phyloP scores from a whole-genome alignment of 2,329 filamentous ascomycete species.

The Coleophoma crateriformis region DNA sequence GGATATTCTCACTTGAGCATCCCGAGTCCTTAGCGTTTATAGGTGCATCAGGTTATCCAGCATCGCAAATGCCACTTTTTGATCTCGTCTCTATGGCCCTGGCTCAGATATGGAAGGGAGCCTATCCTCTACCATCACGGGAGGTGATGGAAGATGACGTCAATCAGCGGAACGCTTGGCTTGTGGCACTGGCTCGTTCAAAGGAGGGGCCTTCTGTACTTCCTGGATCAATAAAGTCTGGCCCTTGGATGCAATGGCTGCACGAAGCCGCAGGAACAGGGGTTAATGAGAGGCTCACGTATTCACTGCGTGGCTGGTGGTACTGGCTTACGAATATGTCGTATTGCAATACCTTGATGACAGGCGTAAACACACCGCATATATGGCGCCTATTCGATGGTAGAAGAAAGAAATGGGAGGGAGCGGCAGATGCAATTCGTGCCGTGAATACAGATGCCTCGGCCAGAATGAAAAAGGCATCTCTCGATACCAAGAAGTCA shows the following conservation, averaged over 20 bases:
- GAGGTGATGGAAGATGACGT: slow-evolving; percentile 31
- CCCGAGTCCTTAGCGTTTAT: slow-evolving; percentile 39
- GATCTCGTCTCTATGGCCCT: slow-evolving; percentile 40
- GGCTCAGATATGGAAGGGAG: slow-evolving; percentile 37
- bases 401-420: slow-evolving; percentile 32
- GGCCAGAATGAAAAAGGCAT: too few species aligned
- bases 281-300: slow-evolving; percentile 32
- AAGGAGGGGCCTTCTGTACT: slow-evolving; percentile 26
- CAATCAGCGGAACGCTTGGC: slow-evolving; percentile 27
- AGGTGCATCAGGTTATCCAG: slow-evolving; percentile 30
- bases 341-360: slow-evolving; percentile 32
- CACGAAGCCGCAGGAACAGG: slow-evolving; percentile 33
- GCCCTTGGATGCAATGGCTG: slow-evolving; percentile 14
- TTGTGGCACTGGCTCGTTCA: slow-evolving; percentile 32
- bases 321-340: slow-evolving; percentile 32
- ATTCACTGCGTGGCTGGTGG: slow-evolving; percentile 34
- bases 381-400: slow-evolving; percentile 35
- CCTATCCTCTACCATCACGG: slow-evolving; percentile 28
- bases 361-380: slow-evolving; percentile 34
- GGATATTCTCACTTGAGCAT: slow-evolving; percentile 37
- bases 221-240: slow-evolving; percentile 27
- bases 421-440: slow-evolving; percentile 30
- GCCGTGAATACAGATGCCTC: slow-evolving; percentile 13
- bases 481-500: too few species aligned
- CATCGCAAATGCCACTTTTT: slow-evolving; percentile 31